Base-by-base conservation (phyloP, 768 basidiomycete genomes). In the Pulveroboletus ravenelii region DNA sequence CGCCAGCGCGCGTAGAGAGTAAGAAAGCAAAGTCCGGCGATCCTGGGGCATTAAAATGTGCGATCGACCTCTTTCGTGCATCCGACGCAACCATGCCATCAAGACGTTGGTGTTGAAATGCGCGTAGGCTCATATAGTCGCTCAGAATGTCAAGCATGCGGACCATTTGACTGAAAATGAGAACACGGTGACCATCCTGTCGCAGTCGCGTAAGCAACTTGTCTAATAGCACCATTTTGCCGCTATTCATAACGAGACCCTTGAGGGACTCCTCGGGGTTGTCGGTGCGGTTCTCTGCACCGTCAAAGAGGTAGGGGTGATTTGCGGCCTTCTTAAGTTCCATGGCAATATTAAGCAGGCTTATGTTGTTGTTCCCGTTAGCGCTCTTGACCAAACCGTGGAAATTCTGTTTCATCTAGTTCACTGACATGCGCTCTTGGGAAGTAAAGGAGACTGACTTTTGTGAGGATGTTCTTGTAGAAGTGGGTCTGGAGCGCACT, bases 91-190 rank as follows among this genome's bases (percentile, higher is more conserved):
- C 92, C 84, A 88, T 87, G 63, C 95, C 96, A 63, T 99, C 96
- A 34, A 99, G 75, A 12, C 96, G 85, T 68, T 98, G 96, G 70
- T 93, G 89, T 54, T 82, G 82, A 62, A 95, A 98, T 35, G 89
- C 89, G 42, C 96, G 80, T 49, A 94, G 74, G 36, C 74, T 72
- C 86, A 98, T 93, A 71, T 97, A 98, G 70, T 99, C 96, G 57
- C 90, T 94, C 61, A 99, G 81, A 66, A 99, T 98, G 71, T 99
- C 96, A 40, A 99, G 78, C 84, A 98, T 91, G 52, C 96, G 84
- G 52, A 98, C 94, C 96, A 99, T 99, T 70, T 97, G 93, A 62
- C 93, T 96, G 77, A 99, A 99, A 61, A 99, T 98, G 60, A 99
- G 79, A 25, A 99, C 96, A 44, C 96, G 89, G 62, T 98, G 96